phyloP scores from a whole-genome alignment of 768 basidiomycete species.

The Roridomyces roridus region DNA sequence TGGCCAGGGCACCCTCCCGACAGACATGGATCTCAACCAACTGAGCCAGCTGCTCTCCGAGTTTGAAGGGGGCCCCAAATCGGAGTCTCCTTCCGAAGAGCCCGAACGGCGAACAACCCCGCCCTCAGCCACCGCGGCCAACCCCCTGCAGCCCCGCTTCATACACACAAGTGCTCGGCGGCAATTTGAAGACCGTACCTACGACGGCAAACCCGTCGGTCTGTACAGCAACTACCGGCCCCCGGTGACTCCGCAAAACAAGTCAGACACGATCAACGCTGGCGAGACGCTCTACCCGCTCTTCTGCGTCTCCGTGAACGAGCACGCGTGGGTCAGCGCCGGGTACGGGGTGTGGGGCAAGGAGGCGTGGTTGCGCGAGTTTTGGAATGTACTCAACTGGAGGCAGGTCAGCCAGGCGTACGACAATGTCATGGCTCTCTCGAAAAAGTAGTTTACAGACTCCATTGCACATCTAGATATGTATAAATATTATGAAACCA shows the following conservation, averaged over 20 bases:
- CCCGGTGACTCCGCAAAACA: slow-evolving; percentile 22
- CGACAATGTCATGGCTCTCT: slow-evolving; percentile 3
- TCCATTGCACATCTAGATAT: not conserved
- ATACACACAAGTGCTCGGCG: slow-evolving; percentile 19
- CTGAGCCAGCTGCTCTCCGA: not conserved
- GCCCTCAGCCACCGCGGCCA: not conserved
- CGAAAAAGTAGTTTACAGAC: not conserved
- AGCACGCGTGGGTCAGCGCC: slow-evolving; percentile 86
- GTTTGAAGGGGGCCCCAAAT: no score
- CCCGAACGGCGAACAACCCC: not conserved
- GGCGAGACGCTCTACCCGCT: slow-evolving; percentile 73
- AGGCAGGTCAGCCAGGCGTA: slow-evolving; percentile 55
- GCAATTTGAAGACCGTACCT: not conserved
- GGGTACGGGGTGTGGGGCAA: slow-evolving; percentile 93
- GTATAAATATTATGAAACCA: not conserved
- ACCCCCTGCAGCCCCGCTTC: slow-evolving; percentile 10
- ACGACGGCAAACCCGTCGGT: not conserved
- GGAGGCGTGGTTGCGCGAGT: slow-evolving; percentile 82
- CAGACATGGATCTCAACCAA: not conserved
- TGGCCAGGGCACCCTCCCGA: slow-evolving; percentile 1
- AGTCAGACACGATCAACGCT: slow-evolving; percentile 34
- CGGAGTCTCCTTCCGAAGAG: not conserved
- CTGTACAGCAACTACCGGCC: not conserved
- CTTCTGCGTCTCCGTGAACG: slow-evolving; percentile 80
- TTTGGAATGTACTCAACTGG: slow-evolving; percentile 89